Percentiles rank a stretch among this genome's conserved stretches.
These are phyloP conservation scores for Calonectria multiphialidica DNA, from an alignment of 2,329 filamentous ascomycete species.

Conservation along the genomic window DNA sequence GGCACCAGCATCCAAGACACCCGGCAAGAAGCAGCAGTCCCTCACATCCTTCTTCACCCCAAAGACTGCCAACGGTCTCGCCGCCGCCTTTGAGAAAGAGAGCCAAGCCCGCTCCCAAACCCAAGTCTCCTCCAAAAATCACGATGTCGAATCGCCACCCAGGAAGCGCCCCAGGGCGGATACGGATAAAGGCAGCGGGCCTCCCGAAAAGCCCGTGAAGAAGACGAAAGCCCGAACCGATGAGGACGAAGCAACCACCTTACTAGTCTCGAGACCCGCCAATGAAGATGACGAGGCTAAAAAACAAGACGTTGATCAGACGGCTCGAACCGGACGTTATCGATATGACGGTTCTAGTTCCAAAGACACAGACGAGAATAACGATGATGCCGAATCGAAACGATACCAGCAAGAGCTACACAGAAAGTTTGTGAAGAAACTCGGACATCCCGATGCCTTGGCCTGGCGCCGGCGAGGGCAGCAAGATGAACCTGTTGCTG, in stretches of 20 bases:
- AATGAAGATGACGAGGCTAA: background rate
- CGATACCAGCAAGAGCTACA: conserved; percentile 80
- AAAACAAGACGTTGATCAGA: conserved; percentile 32
- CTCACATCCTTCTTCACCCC: conserved; percentile 89
- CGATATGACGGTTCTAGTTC: conserved; percentile 61
- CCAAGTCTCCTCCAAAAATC: conserved; percentile 39
- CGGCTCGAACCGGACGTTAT: conserved; percentile 64
- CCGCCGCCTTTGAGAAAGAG: conserved; percentile 51
- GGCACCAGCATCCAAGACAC: conserved; percentile 52
- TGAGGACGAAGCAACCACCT: conserved; percentile 46
- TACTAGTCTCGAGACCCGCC: conserved; percentile 43
- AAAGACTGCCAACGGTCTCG: conserved; percentile 63
- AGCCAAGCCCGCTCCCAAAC: conserved; percentile 38
- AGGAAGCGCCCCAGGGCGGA: conserved; percentile 67
- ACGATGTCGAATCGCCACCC: conserved; percentile 45
- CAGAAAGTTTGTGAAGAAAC: conserved; percentile 87
- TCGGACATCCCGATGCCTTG: conserved; percentile 88
- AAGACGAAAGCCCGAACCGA: conserved; percentile 58
- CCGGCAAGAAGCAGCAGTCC: conserved; percentile 79
- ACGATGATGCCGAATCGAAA: conserved; percentile 63
- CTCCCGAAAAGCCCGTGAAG: conserved; percentile 55
- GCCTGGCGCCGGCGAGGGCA: conserved; percentile 71
- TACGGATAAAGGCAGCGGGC: conserved; percentile 57
- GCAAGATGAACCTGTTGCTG: conserved; percentile 65
- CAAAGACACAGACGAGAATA: conserved; percentile 50